Evolutionary conservation across 2,329 filamentous ascomycete genomes (phyloP), one percentile per base, ranked within the genome.

Genomic region (Lasiodiplodia sp.): DNA sequence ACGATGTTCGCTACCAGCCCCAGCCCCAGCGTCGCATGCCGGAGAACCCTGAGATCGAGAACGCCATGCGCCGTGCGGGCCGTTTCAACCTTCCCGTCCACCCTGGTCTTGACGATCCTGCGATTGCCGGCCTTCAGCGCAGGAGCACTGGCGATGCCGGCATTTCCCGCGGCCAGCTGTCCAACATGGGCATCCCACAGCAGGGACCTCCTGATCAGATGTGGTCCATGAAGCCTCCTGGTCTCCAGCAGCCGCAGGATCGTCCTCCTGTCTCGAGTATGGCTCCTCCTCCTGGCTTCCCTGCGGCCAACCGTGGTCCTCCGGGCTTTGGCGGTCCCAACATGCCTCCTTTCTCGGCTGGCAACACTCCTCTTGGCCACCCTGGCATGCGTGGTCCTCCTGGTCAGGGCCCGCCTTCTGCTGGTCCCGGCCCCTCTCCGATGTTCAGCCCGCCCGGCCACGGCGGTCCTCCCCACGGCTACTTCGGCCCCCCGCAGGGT

Each of bases 151-250:
- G 70, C 31, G 76, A 75, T 23, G 77, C 76, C 14, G 62, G 60
- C 18, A 52, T 58, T 10, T 75, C 78, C 38, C 78, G 78, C 12
- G 40, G n/a, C 25, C 78, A 78, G 62, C 73, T 78, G 71, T 78
- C 76, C 31, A 80, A 80, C 67, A 80, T 80, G 79, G 79, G 79
- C 28, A 80, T 80, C 31, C 79, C 79, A n/a, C 80, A 78, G 25
- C 78, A 80, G 66, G 75, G 78, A 7, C 69, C 76, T 12, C 77
- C 76, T 16, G 78, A 80, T 8, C 75, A 60, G 52, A 53, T 63
- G 51, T 69, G 65, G 64, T 28, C n/a, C 28, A 67, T 56, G 68
- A 68, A 64, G 67, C 67, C 67, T 31, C 58, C 67, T 14, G 62
- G 53, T 52, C 51, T 65, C 18, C 62, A 58, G 28, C 44, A 68